Conservation (phyloP, 495 filamentous ascomycete genomes). For the Aspergillus olivimuriae region DNA sequence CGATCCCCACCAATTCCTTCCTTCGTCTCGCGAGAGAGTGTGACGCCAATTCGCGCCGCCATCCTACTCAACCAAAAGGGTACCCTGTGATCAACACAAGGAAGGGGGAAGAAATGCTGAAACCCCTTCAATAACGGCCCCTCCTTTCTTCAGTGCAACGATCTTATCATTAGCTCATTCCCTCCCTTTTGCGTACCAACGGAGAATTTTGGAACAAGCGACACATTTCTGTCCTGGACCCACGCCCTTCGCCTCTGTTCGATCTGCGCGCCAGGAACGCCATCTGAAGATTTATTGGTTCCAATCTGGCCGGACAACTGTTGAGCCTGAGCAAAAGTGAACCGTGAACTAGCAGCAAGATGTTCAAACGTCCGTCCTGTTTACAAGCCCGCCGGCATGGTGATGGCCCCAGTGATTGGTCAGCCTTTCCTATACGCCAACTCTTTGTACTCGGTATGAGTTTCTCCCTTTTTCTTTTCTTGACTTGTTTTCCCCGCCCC, state of each 20-base stretch:
- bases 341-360: slow-evolving; percentile 15
- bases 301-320: neutral
- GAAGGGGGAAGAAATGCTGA: slow-evolving; percentile 19
- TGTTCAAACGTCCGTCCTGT: slow-evolving; percentile 36
- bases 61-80: neutral
- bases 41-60: too few relatives aligned
- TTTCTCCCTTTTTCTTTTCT: neutral
- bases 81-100: slow-evolving; percentile 3
- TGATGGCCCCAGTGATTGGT: slow-evolving; percentile 28
- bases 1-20: too few relatives aligned
- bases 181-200: slow-evolving; percentile 17
- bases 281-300: neutral
- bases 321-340: neutral
- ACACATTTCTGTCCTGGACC: slow-evolving; percentile 16
- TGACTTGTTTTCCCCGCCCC: neutral
- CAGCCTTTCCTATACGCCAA: slow-evolving; percentile 52
- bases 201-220: slow-evolving; percentile 11
- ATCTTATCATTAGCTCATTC: slow-evolving; percentile 20
- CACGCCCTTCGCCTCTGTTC: slow-evolving; percentile 6
- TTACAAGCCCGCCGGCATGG: slow-evolving; percentile 29
- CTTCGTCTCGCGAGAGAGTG: too few relatives aligned
- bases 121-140: slow-evolving; percentile 13
- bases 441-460: slow-evolving; percentile 65
- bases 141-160: slow-evolving; percentile 11
- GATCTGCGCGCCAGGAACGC: slow-evolving; percentile 6